phyloP scores from a whole-genome alignment of 345 rosid genomes.

The Physaria fendleri region DNA sequence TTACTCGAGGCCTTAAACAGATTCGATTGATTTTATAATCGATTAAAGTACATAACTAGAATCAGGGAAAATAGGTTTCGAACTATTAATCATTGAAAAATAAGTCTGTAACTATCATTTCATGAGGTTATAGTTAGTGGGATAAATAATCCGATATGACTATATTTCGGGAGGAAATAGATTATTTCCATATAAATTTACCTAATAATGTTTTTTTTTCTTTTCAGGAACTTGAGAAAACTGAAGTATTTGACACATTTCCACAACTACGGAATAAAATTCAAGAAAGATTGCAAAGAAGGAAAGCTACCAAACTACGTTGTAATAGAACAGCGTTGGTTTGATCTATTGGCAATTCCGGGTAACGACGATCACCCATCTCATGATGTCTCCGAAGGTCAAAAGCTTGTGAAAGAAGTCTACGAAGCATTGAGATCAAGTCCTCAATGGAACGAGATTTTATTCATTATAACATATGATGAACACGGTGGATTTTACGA shows the following conservation, averaged over 20 bases:
- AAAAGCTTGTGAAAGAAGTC: conserved; percentile 45
- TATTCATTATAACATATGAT: conserved; percentile 41
- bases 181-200: too few relatives aligned
- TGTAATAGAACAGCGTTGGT: conserved; percentile 42
- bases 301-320: conserved; percentile 50
- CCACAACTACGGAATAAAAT: conserved; percentile 36
- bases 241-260: conserved; percentile 36
- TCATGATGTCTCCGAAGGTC: conserved; percentile 51
- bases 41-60: too few relatives aligned
- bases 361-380: conserved; percentile 54
- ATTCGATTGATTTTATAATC: too few relatives aligned
- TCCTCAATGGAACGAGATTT: conserved; percentile 51
- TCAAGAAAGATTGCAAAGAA: conserved; percentile 40
- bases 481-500: conserved; percentile 62
- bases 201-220: neutral
- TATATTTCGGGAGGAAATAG: too few relatives aligned
- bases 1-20: too few relatives aligned
- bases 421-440: conserved; percentile 48
- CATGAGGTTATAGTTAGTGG: too few relatives aligned
- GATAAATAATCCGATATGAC: too few relatives aligned
- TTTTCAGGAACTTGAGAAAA: conserved; percentile 39
- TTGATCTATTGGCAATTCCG: conserved; percentile 31
- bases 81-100: too few relatives aligned
- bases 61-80: too few relatives aligned
- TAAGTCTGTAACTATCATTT: too few relatives aligned